A percentile compares a stretch with the other conserved stretches of the same genome.
These are phyloP conservation scores for Anthoceros angustus DNA, from an alignment of 225 moss, liverwort and hornwort genomes.

Conservation along the genomic window DNA sequence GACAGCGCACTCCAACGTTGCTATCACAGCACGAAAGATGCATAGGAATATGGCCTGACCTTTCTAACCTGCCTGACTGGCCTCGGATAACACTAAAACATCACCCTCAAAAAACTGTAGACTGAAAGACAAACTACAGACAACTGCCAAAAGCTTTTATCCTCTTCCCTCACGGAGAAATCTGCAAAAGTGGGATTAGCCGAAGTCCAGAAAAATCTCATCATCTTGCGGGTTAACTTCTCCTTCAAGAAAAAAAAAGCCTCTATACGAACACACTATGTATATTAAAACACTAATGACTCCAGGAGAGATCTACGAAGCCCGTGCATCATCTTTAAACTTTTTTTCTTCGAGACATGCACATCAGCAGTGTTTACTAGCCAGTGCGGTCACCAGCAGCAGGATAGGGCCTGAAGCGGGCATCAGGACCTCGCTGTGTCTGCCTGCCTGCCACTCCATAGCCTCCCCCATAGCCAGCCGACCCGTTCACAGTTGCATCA, in stretches of 20 bases:
- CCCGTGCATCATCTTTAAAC: background rate
- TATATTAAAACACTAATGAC: constrained; percentile 41
- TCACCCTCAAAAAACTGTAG: constrained; percentile 3
- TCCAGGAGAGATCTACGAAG: constrained; percentile 15
- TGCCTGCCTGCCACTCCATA: constrained; percentile 95
- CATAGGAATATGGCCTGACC: constrained; percentile 3
- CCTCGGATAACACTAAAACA: background rate
- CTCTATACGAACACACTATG: constrained; percentile 13
- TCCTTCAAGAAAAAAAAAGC: constrained; percentile 8
- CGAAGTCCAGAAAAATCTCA: constrained; percentile 1
- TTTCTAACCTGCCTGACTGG: background rate
- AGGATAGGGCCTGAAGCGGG: constrained; percentile 98
- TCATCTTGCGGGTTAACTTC: constrained; percentile 8
- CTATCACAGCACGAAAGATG: background rate
- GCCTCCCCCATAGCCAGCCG: constrained; percentile 87
- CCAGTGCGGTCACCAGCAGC: constrained; percentile 98
- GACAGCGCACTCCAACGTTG: background rate
- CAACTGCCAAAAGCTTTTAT: constrained; percentile 8
- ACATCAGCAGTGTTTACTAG: constrained; percentile 58
- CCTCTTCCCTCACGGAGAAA: constrained; percentile 2
- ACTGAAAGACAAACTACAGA: constrained; percentile 7
- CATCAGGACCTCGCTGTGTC: constrained; percentile 99
- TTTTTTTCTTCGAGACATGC: constrained; percentile 30
- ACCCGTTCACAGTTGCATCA: constrained; percentile 62
- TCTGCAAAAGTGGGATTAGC: constrained; percentile 12